phyloP scores from a whole-genome alignment of 306 rosid species.

The Cicer judaicum region DNA sequence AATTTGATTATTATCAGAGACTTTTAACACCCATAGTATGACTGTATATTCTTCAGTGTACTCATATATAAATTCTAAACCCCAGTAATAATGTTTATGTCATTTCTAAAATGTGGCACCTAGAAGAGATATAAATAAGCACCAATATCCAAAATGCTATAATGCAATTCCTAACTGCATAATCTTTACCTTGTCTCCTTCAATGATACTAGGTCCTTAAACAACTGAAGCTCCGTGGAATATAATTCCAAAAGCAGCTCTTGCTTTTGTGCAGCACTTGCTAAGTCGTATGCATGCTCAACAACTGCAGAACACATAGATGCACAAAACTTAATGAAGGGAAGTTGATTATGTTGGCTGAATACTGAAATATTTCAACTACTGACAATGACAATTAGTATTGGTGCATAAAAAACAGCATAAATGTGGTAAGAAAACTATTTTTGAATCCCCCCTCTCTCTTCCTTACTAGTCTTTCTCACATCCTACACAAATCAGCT shows the following conservation, averaged over 20 bases:
- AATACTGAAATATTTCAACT: slow-evolving; percentile 26
- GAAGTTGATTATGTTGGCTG: slow-evolving; percentile 17
- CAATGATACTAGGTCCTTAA: slow-evolving; percentile 70
- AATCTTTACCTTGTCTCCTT: slow-evolving; percentile 85
- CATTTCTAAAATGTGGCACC: slow-evolving; percentile 14
- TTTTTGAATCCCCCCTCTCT: not conserved
- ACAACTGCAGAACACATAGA: slow-evolving; percentile 62
- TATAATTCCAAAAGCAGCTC: slow-evolving; percentile 76
- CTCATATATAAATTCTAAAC: slow-evolving; percentile 11
- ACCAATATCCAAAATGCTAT: slow-evolving; percentile 6
- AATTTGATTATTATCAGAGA: slow-evolving; percentile 7
- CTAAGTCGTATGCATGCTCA: slow-evolving; percentile 83
- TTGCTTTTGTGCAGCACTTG: slow-evolving; percentile 83
- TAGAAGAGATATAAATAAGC: slow-evolving; percentile 21
- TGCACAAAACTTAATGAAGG: slow-evolving; percentile 33
- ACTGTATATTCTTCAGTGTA: slow-evolving; percentile 10
- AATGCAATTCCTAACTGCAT: not conserved
- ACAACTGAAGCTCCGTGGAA: slow-evolving; percentile 81
- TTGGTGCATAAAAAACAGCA: slow-evolving; percentile 38
- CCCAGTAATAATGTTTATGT: not conserved
- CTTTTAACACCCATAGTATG: slow-evolving; percentile 7
- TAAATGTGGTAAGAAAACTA: not conserved
- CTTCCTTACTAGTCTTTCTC: slow-evolving; percentile 18
- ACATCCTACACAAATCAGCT: slow-evolving; percentile 17
- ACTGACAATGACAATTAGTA: slow-evolving; percentile 23